Base-by-base conservation (phyloP, 306 rosid genomes). In the Biancaea sappan region DNA sequence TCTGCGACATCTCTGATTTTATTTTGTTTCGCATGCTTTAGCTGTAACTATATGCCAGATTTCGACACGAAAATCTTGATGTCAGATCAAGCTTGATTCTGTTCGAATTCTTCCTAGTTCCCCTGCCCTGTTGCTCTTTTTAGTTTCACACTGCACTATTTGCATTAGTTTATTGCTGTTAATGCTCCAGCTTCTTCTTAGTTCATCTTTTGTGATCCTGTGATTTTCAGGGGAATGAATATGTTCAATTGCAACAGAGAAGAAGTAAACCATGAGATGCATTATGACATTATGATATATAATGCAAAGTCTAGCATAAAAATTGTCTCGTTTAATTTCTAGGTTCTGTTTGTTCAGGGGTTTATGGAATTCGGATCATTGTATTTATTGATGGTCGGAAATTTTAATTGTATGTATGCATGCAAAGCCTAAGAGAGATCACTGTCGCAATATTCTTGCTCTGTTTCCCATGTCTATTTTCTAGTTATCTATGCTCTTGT, bases 341-440 rank as follows among this genome's bases (percentile, higher is more conserved):
- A 21, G 4, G 40, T 50, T 61, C 16, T 35, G 43, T 38, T 40
- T 38, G 50, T 13, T 53, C 24, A 13, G 35, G 50, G 37, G 52
- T 10, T 41, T 11, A 40, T 11, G 15, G 34, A 21, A 62, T 62
- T 72, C 69, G 16, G 3, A 13, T 64, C 31, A 13, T 34, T 51
- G 1, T 11, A 21, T 19, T 6, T 66, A 11, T 65, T 48, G 56
- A 15, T 18, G 73, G 31, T 6, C 46, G 46, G 29, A 16, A 14
- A 37, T 51, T 18, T 22, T 25, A 47, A 59, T n/a, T 52, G 9
- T 15, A 43, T 53, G 22, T 37, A 26, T 63, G 79, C 67, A 75
- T 75, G 73, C 48, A 66, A 35, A 34, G 54, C 35, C 12, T 38
- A 50, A 15, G 18, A 28, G 69, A 72, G 24, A 32, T 73, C 29